Conservation (phyloP, 2,329 filamentous ascomycete species). For the Claviceps fusiformis region DNA sequence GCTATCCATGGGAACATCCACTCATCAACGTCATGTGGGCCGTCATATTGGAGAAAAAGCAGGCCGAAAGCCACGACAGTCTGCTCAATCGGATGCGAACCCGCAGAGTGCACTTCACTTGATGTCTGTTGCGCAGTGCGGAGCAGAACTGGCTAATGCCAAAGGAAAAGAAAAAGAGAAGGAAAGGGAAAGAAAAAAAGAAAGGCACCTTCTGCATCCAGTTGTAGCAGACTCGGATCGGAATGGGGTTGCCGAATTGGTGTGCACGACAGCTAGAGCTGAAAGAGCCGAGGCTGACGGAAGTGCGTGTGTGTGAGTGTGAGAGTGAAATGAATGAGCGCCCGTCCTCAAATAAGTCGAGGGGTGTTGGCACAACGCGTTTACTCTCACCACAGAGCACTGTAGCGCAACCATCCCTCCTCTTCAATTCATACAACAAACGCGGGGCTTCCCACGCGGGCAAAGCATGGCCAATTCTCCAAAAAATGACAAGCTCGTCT, state of each 20-base stretch:
- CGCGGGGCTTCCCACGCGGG: background rate
- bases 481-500: background rate
- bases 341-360: background rate
- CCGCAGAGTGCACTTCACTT: background rate
- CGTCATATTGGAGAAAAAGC: background rate
- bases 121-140: background rate
- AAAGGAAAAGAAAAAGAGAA: too few relatives aligned
- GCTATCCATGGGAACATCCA: too few relatives aligned
- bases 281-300: background rate
- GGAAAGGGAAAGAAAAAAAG: too few relatives aligned
- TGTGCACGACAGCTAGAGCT: conserved; percentile 3
- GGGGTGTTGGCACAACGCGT: background rate
- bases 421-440: background rate
- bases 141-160: background rate
- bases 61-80: background rate
- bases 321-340: background rate
- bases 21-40: background rate
- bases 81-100: background rate
- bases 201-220: background rate
- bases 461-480: background rate
- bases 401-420: background rate
- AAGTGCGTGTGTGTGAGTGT: background rate
- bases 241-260: conserved; percentile 3
- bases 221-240: background rate
- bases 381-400: background rate